Conservation (phyloP, 1,284 basidiomycete species). For the Ustilago tritici region DNA sequence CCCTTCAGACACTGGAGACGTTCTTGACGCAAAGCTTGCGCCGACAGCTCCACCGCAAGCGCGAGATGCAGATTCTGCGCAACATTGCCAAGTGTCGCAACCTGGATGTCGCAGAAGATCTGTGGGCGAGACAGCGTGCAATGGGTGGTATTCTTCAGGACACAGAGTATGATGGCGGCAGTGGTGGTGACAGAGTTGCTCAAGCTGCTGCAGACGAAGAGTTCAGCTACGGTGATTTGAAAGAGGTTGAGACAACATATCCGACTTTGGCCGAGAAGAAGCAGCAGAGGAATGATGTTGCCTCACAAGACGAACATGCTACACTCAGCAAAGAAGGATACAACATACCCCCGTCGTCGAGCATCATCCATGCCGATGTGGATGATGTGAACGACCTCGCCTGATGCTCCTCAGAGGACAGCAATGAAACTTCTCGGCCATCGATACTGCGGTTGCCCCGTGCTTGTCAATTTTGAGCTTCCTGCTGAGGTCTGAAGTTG, state of each 20-base stretch:
- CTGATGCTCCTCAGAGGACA: conserved; percentile 1
- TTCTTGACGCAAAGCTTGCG: conserved; percentile 58
- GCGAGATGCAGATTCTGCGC: conserved; percentile 50
- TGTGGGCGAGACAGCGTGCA: conserved; percentile 53
- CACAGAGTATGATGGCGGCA: conserved; percentile 23
- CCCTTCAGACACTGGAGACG: conserved; percentile 52
- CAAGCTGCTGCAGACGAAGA: conserved; percentile 4
- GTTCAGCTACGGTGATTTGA: conserved; percentile 18
- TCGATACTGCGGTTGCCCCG: no score
- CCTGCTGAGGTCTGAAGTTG: background rate
- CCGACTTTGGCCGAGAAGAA: conserved; percentile 4
- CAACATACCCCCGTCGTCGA: conserved; percentile 19
- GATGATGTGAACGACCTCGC: conserved; percentile 24
- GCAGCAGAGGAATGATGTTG: background rate
- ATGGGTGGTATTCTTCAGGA: conserved; percentile 58
- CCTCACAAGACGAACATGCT: background rate
- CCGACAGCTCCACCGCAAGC: conserved; percentile 44
- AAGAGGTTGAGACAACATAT: conserved; percentile 2
- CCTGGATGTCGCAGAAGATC: conserved; percentile 51
- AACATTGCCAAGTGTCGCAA: conserved; percentile 52
- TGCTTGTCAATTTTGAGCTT: background rate
- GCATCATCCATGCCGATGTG: conserved; percentile 9
- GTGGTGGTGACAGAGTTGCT: conserved; percentile 6
- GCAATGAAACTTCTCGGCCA: background rate
- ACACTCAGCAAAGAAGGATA: conserved; percentile 17